Conservation (phyloP, 1,139 yeast genomes). For the Hemisphaericaspora subhashii region DNA sequence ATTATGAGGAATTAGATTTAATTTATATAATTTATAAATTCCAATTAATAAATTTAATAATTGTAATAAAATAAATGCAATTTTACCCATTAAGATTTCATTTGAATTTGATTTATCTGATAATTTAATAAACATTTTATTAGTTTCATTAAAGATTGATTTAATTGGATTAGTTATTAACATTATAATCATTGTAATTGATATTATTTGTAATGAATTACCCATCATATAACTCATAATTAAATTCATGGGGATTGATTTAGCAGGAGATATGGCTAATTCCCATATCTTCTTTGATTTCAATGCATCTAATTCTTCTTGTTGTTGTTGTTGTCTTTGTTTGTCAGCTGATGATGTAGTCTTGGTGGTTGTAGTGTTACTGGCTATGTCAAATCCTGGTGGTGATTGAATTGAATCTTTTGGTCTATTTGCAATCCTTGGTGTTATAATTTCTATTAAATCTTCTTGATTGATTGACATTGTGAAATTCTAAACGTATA, state of each 20-base stretch:
- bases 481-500: too few relatives aligned
- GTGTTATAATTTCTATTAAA: slow-evolving; percentile 19
- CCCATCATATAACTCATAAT: slow-evolving; percentile 96
- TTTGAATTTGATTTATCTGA: slow-evolving; percentile 35
- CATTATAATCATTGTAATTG: slow-evolving; percentile 88
- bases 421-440: slow-evolving; percentile 15
- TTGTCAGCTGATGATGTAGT: slow-evolving; percentile 1
- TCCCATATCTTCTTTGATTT: slow-evolving; percentile 82
- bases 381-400: slow-evolving; percentile 19
- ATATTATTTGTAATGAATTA: slow-evolving; percentile 82
- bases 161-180: slow-evolving; percentile 75
- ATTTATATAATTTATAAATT: slow-evolving; percentile 75
- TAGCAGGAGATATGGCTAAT: slow-evolving; percentile 79
- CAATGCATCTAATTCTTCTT: slow-evolving; percentile 32
- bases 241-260: slow-evolving; percentile 82
- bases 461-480: too few relatives aligned
- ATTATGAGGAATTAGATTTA: slow-evolving; percentile 90
- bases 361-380: slow-evolving; percentile 1
- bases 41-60: slow-evolving; percentile 71
- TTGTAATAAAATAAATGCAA: slow-evolving; percentile 56
- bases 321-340: slow-evolving; percentile 6
- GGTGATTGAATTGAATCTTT: slow-evolving; percentile 15
- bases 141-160: slow-evolving; percentile 62
- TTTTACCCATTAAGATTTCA: slow-evolving; percentile 43
- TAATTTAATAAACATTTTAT: slow-evolving; percentile 40